Conservation (phyloP, 2,329 filamentous ascomycete genomes). For the Pseudocercospora ulei region DNA sequence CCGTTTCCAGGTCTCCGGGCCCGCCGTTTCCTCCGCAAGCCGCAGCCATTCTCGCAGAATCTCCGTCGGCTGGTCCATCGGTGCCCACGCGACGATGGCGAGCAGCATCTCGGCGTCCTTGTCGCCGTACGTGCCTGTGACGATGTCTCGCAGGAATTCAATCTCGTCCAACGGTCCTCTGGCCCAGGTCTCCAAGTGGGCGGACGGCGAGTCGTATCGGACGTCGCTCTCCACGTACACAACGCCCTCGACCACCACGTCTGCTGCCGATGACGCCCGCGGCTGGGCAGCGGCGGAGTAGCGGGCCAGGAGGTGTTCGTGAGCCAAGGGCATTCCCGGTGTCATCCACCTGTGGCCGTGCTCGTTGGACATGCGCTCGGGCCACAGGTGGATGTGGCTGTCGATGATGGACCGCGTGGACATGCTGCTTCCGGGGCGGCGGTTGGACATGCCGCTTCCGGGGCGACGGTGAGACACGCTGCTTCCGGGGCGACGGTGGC, state of each 20-base stretch:
- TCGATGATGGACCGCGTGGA: slow-evolving; percentile 54
- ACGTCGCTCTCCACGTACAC: slow-evolving; percentile 78
- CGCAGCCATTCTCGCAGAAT: slow-evolving; percentile 57
- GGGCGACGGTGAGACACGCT: slow-evolving; percentile 21
- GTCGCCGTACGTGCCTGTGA: slow-evolving; percentile 44
- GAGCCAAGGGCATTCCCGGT: slow-evolving; percentile 50
- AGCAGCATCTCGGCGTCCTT: slow-evolving; percentile 49
- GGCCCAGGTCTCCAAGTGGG: slow-evolving; percentile 48
- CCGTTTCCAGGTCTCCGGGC: slow-evolving; percentile 52
- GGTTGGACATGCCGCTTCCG: slow-evolving; percentile 21
- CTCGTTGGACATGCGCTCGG: slow-evolving; percentile 51
- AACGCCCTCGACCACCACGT: slow-evolving; percentile 49
- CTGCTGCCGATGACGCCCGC: slow-evolving; percentile 36
- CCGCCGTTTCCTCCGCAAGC: slow-evolving; percentile 52
- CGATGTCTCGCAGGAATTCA: slow-evolving; percentile 56
- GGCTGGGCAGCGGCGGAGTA: slow-evolving; percentile 28
- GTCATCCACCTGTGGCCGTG: slow-evolving; percentile 60
- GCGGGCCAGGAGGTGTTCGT: slow-evolving; percentile 48
- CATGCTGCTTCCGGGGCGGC: slow-evolving; percentile 20
- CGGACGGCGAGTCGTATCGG: slow-evolving; percentile 25
- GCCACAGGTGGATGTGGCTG: slow-evolving; percentile 85
- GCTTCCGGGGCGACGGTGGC: background rate
- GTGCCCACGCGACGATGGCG: slow-evolving; percentile 78
- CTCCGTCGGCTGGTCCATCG: slow-evolving; percentile 55
- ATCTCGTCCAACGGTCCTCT: slow-evolving; percentile 61